Evolutionary conservation across 2,329 filamentous ascomycete genomes (phyloP).

Genomic region (Ophiostoma novo-ulmi): DNA sequence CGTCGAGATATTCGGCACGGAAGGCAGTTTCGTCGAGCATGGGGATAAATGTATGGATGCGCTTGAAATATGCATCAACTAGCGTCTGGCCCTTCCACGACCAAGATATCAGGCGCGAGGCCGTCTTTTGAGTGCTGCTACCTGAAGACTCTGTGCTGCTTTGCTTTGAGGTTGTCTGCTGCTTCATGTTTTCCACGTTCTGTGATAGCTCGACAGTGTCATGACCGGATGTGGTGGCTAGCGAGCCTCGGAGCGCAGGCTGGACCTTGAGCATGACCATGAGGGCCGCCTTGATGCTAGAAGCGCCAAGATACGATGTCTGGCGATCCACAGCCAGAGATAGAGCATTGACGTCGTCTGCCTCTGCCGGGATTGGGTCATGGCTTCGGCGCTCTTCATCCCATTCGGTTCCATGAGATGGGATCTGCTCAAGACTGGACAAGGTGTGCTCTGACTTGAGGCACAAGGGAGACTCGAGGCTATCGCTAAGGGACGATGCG

Average conservation of each 20-base stretch:
- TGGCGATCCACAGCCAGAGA: conserved; percentile 57
- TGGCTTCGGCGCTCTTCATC: conserved; percentile 51
- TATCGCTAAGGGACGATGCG: not conserved
- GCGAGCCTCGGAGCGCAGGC: conserved; percentile 31
- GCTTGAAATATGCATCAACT: conserved; percentile 71
- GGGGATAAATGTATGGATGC: conserved; percentile 65
- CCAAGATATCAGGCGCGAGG: conserved; percentile 50
- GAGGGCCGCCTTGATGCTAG: conserved; percentile 68
- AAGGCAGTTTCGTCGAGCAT: conserved; percentile 69
- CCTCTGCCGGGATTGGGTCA: not conserved
- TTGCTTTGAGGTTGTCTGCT: not conserved
- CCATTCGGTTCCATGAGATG: conserved; percentile 58
- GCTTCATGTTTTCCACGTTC: not conserved
- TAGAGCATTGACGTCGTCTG: conserved; percentile 66
- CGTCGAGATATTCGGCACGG: conserved; percentile 58
- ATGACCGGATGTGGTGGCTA: not conserved
- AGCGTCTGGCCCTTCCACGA: conserved; percentile 62
- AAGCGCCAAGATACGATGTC: conserved; percentile 64
- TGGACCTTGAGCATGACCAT: conserved; percentile 62
- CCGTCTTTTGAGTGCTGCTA: conserved; percentile 24
- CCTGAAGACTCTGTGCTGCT: not conserved
- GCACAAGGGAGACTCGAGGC: not conserved
- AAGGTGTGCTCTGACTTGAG: not conserved
- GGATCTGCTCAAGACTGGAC: conserved; percentile 53
- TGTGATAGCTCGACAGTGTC: not conserved